A percentile compares a stretch with the other conserved stretches of the same genome.
Conservation (phyloP, 768 basidiomycete genomes). For the Clitopilus passeckerianus region DNA sequence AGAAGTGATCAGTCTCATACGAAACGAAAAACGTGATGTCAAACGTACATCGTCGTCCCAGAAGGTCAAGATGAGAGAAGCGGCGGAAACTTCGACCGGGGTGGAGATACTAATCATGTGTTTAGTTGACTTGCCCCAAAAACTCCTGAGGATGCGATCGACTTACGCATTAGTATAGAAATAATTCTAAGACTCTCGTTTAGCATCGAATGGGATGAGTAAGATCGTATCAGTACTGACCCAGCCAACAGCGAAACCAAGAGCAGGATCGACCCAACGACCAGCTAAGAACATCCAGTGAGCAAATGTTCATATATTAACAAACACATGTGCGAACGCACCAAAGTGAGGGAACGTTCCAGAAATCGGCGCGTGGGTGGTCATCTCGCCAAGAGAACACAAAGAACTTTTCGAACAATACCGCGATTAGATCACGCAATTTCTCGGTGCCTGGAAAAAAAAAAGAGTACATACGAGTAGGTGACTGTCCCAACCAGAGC, state of each 20-base stretch:
- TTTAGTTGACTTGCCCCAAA: background rate
- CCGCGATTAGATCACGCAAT: background rate
- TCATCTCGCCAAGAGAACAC: conserved; percentile 74
- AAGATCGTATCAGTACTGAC: conserved; percentile 18
- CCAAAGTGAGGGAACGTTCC: conserved; percentile 76
- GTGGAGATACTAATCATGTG: conserved; percentile 42
- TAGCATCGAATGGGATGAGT: conserved; percentile 1
- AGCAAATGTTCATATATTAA: background rate
- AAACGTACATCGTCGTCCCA: conserved; percentile 59
- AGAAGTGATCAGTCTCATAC: background rate
- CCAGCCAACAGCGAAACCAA: conserved; percentile 56
- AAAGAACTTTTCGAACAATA: conserved; percentile 36
- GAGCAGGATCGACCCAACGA: conserved; percentile 54
- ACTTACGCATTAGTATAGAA: conserved; percentile 37
- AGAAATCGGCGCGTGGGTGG: conserved; percentile 73
- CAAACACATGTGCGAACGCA: conserved; percentile 7
- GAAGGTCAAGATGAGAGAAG: conserved; percentile 63
- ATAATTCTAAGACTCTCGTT: conserved; percentile 26
- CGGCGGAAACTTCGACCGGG: conserved; percentile 74
- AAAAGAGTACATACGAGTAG: conserved; percentile 42
- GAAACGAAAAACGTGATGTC: background rate
- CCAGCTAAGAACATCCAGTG: conserved; percentile 26
- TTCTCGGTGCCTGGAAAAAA: background rate
- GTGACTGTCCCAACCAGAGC: conserved; percentile 59
- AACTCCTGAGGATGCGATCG: background rate